Percentiles rank a stretch among this genome's conserved stretches.
These are phyloP conservation scores for Hypoxylon intermedium DNA, from an alignment of 495 filamentous ascomycete genomes.

Conservation along the genomic window DNA sequence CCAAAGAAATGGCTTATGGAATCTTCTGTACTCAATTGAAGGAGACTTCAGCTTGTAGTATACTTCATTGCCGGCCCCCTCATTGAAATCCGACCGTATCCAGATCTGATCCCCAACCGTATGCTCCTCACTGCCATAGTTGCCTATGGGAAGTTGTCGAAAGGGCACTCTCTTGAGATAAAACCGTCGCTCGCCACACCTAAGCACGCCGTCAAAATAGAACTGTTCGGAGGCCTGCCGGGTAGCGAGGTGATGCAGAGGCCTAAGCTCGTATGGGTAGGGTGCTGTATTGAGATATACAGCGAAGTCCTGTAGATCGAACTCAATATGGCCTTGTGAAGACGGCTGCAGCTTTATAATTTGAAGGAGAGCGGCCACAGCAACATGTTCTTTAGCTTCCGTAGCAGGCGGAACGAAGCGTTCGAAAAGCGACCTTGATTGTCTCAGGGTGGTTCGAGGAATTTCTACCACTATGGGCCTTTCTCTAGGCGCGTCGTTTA, in stretches of 20 bases:
- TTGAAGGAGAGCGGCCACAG: conserved; percentile 37
- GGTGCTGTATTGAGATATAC: conserved; percentile 52
- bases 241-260: conserved; percentile 58
- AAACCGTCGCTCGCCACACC: conserved; percentile 44
- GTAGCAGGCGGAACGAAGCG: conserved; percentile 33
- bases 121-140: conserved; percentile 61
- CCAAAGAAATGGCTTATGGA: conserved; percentile 69
- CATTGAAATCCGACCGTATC: conserved; percentile 59
- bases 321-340: conserved; percentile 45
- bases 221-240: conserved; percentile 44
- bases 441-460: conserved; percentile 37
- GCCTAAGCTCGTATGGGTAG: conserved; percentile 56
- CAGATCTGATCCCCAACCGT: conserved; percentile 63
- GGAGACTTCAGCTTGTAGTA: conserved; percentile 69
- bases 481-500: neutral
- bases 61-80: conserved; percentile 45
- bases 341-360: neutral
- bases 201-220: conserved; percentile 68
- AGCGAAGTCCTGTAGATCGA: conserved; percentile 58
- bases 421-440: conserved; percentile 34
- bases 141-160: conserved; percentile 65
- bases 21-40: conserved; percentile 63
- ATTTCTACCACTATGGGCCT: conserved; percentile 33
- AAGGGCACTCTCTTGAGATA: conserved; percentile 66
- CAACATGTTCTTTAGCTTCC: conserved; percentile 35